A percentile compares a stretch with the other conserved stretches of the same genome.
These are phyloP conservation scores for Mycena capillaripes DNA, from an alignment of 768 basidiomycete species.

Conservation along the genomic window DNA sequence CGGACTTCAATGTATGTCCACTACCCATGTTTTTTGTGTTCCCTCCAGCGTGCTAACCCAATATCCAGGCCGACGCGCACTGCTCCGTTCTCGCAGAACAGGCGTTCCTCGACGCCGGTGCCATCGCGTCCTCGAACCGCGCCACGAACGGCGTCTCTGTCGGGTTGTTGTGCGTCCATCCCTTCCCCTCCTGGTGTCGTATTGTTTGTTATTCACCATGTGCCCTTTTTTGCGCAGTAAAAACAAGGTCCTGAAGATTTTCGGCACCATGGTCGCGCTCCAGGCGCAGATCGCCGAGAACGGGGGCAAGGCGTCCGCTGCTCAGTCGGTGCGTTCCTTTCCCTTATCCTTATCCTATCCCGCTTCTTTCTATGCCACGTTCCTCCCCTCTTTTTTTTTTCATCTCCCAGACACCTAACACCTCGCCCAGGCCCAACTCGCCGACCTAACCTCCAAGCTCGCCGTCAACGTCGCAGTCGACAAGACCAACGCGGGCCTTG, in stretches of 20 bases:
- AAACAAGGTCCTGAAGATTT: conserved; percentile 29
- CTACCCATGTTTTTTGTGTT: background rate
- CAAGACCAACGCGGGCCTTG: conserved; percentile 28
- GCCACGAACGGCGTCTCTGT: conserved; percentile 27
- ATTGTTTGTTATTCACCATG: background rate
- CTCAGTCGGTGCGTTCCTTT: conserved; percentile 4
- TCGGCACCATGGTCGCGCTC: conserved; percentile 28
- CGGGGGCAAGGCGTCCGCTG: conserved; percentile 16
- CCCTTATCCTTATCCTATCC: too few relatives aligned
- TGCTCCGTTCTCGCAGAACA: conserved; percentile 21
- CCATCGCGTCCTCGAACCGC: conserved; percentile 19
- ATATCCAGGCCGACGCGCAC: conserved; percentile 20
- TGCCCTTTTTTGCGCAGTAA: background rate
- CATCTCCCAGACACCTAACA: too few relatives aligned
- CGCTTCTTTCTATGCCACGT: too few relatives aligned
- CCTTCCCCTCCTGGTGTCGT: background rate
- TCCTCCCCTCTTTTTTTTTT: too few relatives aligned
- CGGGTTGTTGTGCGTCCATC: conserved; percentile 19
- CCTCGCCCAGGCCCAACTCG: conserved; percentile 9
- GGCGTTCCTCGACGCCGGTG: conserved; percentile 22
- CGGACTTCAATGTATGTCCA: conserved; percentile 19
- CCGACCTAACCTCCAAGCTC: conserved; percentile 16
- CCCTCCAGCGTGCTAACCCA: background rate
- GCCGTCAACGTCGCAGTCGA: conserved; percentile 28
- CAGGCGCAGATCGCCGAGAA: conserved; percentile 24